A percentile compares a stretch with the other conserved stretches of the same genome.
phyloP scores from a whole-genome alignment of 2,329 filamentous ascomycete genomes.

The Gremmenia infestans region DNA sequence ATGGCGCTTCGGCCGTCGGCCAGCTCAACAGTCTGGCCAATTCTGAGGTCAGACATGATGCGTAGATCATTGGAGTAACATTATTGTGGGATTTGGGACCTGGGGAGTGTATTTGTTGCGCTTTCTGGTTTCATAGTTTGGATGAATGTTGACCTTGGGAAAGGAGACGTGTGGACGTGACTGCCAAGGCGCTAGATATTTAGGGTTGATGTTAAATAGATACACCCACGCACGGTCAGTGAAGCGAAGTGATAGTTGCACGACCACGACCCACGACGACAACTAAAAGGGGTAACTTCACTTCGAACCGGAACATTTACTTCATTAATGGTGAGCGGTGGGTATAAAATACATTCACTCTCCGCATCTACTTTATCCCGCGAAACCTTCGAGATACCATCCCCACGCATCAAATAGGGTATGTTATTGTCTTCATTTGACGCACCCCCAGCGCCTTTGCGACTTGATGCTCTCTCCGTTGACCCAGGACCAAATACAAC shows the following conservation, averaged over 20 bases:
- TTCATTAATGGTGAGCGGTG: no score
- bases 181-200: not conserved
- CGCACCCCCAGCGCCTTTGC: no score
- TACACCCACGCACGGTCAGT: not conserved
- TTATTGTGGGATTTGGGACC: not conserved
- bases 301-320: no score
- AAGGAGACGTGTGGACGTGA: not conserved
- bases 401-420: no score
- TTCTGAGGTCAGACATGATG: slow-evolving; percentile 52
- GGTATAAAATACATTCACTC: no score
- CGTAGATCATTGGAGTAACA: slow-evolving; percentile 13
- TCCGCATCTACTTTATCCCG: no score
- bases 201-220: not conserved
- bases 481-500: no score
- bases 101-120: not conserved
- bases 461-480: no score
- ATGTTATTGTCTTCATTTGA: no score
- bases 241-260: not conserved
- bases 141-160: not conserved
- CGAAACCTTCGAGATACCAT: no score
- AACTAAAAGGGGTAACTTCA: no score
- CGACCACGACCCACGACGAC: not conserved
- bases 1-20: slow-evolving; percentile 70
- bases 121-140: not conserved
- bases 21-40: slow-evolving; percentile 55